Conservation (phyloP, 495 filamentous ascomycete species). For the Terfezia claveryi region DNA sequence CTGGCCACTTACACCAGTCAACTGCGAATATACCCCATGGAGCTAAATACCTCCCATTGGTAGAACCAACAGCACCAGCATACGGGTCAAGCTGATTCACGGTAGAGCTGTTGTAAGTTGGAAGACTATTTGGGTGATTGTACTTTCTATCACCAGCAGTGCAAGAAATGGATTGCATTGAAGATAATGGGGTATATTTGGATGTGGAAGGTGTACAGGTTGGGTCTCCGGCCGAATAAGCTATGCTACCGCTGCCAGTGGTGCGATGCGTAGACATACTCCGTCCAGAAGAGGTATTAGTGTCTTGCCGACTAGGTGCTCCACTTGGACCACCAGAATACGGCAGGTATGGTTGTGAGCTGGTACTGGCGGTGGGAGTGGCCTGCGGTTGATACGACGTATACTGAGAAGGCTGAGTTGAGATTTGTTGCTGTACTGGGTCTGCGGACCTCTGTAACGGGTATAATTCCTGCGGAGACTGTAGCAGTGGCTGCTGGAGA, state of each 20-base stretch:
- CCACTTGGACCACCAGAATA: not conserved
- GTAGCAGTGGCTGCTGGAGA: not conserved
- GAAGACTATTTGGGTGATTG: not conserved
- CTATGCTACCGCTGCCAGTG: not conserved
- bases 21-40: slow-evolving; percentile 91
- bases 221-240: not conserved
- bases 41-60: slow-evolving; percentile 72
- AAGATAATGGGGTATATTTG: not conserved
- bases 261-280: not conserved
- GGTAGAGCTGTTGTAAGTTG: not conserved
- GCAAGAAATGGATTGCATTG: not conserved
- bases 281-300: not conserved
- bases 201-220: not conserved
- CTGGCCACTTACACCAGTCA: slow-evolving; percentile 99
- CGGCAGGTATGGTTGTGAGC: not conserved
- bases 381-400: not conserved
- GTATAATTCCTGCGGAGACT: not conserved
- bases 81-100: not conserved
- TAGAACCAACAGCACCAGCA: not conserved
- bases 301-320: not conserved
- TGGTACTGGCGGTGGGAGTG: not conserved
- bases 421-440: not conserved
- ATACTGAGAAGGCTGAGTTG: not conserved
- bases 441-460: not conserved
- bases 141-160: not conserved